Evolutionary conservation across 2,329 filamentous ascomycete species (phyloP), one percentile per base, ranked within the genome.

Genomic region (Leptographium lundbergii): DNA sequence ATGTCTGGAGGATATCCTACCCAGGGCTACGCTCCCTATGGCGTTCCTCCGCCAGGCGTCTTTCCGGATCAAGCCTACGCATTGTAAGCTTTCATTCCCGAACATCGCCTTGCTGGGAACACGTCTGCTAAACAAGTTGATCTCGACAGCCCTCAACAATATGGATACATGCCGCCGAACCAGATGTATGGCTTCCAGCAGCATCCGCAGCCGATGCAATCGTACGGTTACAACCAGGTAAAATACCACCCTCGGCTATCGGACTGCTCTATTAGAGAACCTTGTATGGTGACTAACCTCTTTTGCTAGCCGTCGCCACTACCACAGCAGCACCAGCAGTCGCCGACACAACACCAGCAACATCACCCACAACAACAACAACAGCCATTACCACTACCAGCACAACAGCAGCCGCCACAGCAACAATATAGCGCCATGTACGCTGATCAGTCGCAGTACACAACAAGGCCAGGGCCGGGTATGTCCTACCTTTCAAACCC

Each of bases 111-210:
- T 17, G 36, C 36, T 39, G 13, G 36, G 22, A 24, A 22, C 2
- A 27, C 22, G 1, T 19, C 1, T 39, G 52, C 34, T 55, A 29
- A 58, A 17, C 19, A 10, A 1, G 2, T 17, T 39, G 34, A 29
- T 22, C 11, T 25, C 24, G 34, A 32, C n/a, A 24, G 22, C 17
- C 42, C 59, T 11, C 75, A 74, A 54, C 69, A 67, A 58, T 83
- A 81, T 66, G 72, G 72, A 60, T 80, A 81, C 67, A 74, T 75
- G 58, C 73, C 76, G 54, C 74, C 72, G 59, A 69, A 69, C 11
- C 72, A 71, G n/a, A 69, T 67, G 27, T 70, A 70, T 32, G 67
- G 74, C 64, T 78, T 77, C 22, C 36, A 39, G 36, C 36, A 14
- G 14, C 56, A 57, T 24, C 47, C 29, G 32, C 76, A 77, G 42